phyloP scores from a whole-genome alignment of 2,329 filamentous ascomycete genomes.

The Colletotrichum brevisporum region DNA sequence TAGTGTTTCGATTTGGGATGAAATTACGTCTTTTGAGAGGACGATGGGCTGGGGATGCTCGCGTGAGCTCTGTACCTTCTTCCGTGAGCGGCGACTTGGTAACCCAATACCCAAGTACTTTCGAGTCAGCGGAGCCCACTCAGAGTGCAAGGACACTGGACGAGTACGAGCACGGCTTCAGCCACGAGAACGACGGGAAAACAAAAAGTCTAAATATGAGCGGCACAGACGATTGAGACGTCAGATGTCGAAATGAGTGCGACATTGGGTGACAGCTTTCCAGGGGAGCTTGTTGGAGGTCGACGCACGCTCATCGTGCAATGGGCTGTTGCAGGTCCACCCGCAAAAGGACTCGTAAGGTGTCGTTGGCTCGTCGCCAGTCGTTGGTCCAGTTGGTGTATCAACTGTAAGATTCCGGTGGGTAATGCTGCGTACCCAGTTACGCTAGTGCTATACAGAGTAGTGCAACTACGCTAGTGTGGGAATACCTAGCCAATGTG shows the following conservation, averaged over 20 bases:
- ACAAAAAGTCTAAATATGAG: not conserved
- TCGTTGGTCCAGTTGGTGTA: too few relatives aligned
- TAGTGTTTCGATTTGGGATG: slow-evolving; percentile 21
- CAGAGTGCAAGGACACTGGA: not conserved
- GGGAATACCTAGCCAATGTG: too few relatives aligned
- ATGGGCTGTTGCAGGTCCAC: slow-evolving; percentile 9
- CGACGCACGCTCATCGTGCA: not conserved
- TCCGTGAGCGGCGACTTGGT: not conserved
- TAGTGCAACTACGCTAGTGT: too few relatives aligned
- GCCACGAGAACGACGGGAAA: too few relatives aligned
- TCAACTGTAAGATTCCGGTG: too few relatives aligned
- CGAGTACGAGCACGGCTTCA: not conserved
- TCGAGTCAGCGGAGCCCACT: slow-evolving; percentile 7
- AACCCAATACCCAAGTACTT: not conserved
- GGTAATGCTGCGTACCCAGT: too few relatives aligned
- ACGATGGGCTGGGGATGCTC: slow-evolving; percentile 6
- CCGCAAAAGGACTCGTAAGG: not conserved
- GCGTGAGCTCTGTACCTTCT: slow-evolving; percentile 10
- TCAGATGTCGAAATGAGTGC: slow-evolving; percentile 3
- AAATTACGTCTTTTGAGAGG: slow-evolving; percentile 18
- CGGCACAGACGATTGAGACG: not conserved
- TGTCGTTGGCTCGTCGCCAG: not conserved
- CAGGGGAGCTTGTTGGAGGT: not conserved
- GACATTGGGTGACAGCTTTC: not conserved
- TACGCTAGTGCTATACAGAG: too few relatives aligned